These are phyloP conservation scores for Fusarium solani-melongenae DNA, from an alignment of 2,329 filamentous ascomycete genomes.

Conservation along the genomic window DNA sequence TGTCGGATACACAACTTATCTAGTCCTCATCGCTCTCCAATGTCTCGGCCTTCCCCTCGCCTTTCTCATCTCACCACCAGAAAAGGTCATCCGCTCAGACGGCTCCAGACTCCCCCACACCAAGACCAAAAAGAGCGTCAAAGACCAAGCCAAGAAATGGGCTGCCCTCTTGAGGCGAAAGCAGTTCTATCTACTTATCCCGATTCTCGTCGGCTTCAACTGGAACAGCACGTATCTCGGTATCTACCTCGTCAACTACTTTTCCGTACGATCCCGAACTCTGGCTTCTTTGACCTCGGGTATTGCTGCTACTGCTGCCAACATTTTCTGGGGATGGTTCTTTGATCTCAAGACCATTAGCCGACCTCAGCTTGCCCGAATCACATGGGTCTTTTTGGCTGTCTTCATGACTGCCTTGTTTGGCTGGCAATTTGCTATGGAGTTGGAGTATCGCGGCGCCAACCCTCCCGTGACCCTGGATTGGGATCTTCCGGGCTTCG, in stretches of 20 bases:
- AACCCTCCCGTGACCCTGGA: constrained; percentile 55
- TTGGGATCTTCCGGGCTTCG: constrained; percentile 57
- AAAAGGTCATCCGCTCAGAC: constrained; percentile 39
- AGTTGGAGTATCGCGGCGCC: constrained; percentile 56
- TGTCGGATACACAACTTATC: constrained; percentile 39
- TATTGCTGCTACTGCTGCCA: constrained; percentile 56
- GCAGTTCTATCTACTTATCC: constrained; percentile 60
- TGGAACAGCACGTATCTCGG: constrained; percentile 64
- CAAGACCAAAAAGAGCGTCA: constrained; percentile 23
- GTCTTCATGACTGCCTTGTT: constrained; percentile 56
- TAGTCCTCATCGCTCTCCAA: constrained; percentile 40
- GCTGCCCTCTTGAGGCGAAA: constrained; percentile 53
- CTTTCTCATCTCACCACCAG: constrained; percentile 32
- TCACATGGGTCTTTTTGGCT: constrained; percentile 55
- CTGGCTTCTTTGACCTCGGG: constrained; percentile 58
- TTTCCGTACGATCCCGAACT: constrained; percentile 60
- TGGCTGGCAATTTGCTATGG: constrained; percentile 60
- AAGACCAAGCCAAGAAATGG: constrained; percentile 31
- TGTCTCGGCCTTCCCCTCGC: constrained; percentile 40
- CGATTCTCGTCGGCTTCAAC: constrained; percentile 60
- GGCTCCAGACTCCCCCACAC: constrained; percentile 28
- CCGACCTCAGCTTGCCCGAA: constrained; percentile 55
- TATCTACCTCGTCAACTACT: constrained; percentile 64
- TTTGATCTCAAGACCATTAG: constrained; percentile 56
- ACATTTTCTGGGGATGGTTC: constrained; percentile 62